Percentiles rank a stretch among this genome's conserved stretches.
Evolutionary conservation across 2,329 filamentous ascomycete species (phyloP).

Genomic region (Colletotrichum sp.): DNA sequence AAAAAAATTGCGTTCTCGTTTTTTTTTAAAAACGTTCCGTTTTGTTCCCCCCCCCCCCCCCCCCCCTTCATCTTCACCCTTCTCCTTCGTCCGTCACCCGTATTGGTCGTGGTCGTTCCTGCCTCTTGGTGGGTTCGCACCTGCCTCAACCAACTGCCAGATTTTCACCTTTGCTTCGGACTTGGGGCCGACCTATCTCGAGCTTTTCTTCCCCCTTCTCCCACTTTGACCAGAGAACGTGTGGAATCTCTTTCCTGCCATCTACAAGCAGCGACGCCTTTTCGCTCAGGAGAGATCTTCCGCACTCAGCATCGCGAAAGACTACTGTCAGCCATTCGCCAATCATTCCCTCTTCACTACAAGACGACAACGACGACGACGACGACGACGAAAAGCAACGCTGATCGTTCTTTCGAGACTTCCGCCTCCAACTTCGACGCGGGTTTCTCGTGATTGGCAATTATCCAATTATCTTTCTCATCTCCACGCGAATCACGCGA

Average conservation of each 20-base stretch:
- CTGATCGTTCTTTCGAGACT: neutral
- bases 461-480: accelerated
- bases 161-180: neutral
- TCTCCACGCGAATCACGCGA: neutral
- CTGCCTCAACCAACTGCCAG: neutral
- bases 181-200: neutral
- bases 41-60: too few relatives aligned
- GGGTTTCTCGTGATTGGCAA: accelerated
- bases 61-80: too few relatives aligned
- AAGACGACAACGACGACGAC: neutral
- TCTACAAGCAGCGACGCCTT: neutral
- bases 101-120: neutral
- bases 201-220: neutral
- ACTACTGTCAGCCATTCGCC: accelerated
- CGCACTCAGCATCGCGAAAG: too few relatives aligned
- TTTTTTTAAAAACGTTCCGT: too few relatives aligned
- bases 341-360: neutral
- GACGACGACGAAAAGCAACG: neutral
- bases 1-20: too few relatives aligned
- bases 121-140: neutral
- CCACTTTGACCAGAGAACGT: neutral
- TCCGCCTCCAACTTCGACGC: accelerated
- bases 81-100: too few relatives aligned
- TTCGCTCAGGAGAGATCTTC: neutral
- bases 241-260: neutral